Evolutionary conservation across 192 early-diverging fungal species (phyloP).

Genomic region (Coemansia sp.): DNA sequence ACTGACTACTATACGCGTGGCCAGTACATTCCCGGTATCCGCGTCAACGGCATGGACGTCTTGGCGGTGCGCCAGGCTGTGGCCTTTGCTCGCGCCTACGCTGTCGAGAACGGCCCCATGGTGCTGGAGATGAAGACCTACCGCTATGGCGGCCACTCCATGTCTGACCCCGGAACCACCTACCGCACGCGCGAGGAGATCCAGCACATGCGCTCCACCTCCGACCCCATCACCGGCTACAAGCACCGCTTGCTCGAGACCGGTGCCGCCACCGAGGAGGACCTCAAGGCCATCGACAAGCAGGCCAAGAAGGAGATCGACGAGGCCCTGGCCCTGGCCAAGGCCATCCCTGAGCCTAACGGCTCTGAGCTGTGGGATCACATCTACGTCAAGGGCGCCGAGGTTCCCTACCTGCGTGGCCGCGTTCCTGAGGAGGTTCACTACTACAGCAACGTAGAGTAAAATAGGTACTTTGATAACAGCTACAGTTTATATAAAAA

Average conservation of each 20-base stretch:
- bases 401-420: conserved; percentile 74
- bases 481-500: not conserved
- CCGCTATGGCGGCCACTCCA: conserved; percentile 99
- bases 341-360: conserved; percentile 76
- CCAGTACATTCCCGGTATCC: conserved; percentile 96
- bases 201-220: conserved; percentile 94
- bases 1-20: conserved; percentile 94
- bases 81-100: conserved; percentile 84
- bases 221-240: conserved; percentile 91
- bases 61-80: conserved; percentile 89
- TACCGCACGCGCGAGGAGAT: conserved; percentile 99
- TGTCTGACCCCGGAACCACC: conserved; percentile 99
- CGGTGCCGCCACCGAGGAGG: conserved; percentile 76
- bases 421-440: conserved; percentile 82
- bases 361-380: conserved; percentile 74
- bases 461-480: conserved; percentile 8
- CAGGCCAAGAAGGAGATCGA: conserved; percentile 84
- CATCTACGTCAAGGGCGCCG: conserved; percentile 81
- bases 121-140: conserved; percentile 97
- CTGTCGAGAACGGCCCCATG: conserved; percentile 79
- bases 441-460: conserved; percentile 44
- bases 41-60: conserved; percentile 93
- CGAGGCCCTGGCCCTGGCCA: conserved; percentile 79
- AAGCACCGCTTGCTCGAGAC: conserved; percentile 80
- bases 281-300: conserved; percentile 95